Base-by-base conservation (phyloP, 2,329 filamentous ascomycete species). In the Madurella mycetomatis region DNA sequence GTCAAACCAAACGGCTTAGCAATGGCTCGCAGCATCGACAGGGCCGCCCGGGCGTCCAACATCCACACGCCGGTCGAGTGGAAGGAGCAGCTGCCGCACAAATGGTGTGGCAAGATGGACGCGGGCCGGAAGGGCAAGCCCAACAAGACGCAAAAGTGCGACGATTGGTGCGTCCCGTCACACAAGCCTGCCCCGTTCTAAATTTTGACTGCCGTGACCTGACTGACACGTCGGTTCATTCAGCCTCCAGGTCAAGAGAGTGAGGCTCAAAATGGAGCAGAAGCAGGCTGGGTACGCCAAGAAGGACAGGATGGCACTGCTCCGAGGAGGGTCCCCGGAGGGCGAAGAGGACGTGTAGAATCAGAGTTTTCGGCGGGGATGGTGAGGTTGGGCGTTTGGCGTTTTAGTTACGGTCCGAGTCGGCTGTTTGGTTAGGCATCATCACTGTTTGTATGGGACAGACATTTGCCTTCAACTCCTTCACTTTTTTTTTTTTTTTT, bases 121-220 rank as follows among this genome's bases (percentile, higher is more conserved):
- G 18, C 43, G 17, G 62, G 59, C 25, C 53, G 55, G 32, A 19
- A 19, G 4, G 61, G 59, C 41, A 58, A 59, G 42, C 56, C 62
- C 12, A 64, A 64, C 55, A 64, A 64, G 51, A 60, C 57, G 1
- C 62, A 64, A 41, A 54, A 58, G 25, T 64, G 62, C 54, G 51
- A 58, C n/a, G 55, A 47, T 9, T 64, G 62, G 34, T 37, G 4
- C 9, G 34, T 37, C 4, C 9, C 34, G 13, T 37, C 11, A 15
- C 34, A 15, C 2, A 5, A 37, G n/a, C n/a, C 34, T 37, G 34
- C 4, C 34, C 34, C 25, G 25, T 37, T 37, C 13, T 11, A 4
- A 2, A 11, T 12, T 37, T 37, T 4, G 34, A 15, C 4, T 37
- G 34, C 4, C 34, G 13, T 37, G 34, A 9, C 11, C 34, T 34